Percentiles rank a stretch among this genome's conserved stretches.
These are phyloP conservation scores for Dactylonectria macrodidyma DNA, from an alignment of 2,329 filamentous ascomycete genomes.

Conservation along the genomic window DNA sequence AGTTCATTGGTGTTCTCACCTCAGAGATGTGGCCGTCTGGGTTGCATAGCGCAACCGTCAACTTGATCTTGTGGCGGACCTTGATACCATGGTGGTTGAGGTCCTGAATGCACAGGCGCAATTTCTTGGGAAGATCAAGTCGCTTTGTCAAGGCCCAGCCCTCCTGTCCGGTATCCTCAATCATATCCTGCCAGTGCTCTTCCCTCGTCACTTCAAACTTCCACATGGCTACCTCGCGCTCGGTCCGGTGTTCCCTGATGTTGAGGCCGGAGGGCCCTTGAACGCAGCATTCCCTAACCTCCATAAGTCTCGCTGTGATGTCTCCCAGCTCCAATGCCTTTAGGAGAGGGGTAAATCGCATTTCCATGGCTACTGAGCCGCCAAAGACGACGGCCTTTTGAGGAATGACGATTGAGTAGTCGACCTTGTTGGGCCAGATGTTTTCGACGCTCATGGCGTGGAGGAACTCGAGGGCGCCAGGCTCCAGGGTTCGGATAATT, in stretches of 20 bases:
- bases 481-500: slow-evolving; percentile 83
- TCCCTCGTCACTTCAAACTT: slow-evolving; percentile 68
- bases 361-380: slow-evolving; percentile 86
- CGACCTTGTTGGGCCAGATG: slow-evolving; percentile 97
- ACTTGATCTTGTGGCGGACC: slow-evolving; percentile 91
- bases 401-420: slow-evolving; percentile 94
- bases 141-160: slow-evolving; percentile 74
- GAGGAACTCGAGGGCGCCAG: slow-evolving; percentile 81
- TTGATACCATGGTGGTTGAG: slow-evolving; percentile 92
- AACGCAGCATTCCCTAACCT: slow-evolving; percentile 79
- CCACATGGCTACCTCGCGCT: slow-evolving; percentile 76
- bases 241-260: slow-evolving; percentile 72
- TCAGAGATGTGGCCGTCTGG: slow-evolving; percentile 96
- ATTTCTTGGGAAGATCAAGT: slow-evolving; percentile 82
- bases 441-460: slow-evolving; percentile 97
- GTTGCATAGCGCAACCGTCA: slow-evolving; percentile 92
- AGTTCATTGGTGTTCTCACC: slow-evolving; percentile 60
- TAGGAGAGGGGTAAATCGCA: slow-evolving; percentile 88
- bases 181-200: slow-evolving; percentile 78
- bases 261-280: slow-evolving; percentile 61
- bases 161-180: slow-evolving; percentile 77
- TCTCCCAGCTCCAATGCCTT: slow-evolving; percentile 91
- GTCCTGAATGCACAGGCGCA: slow-evolving; percentile 90
- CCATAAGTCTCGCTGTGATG: slow-evolving; percentile 84
- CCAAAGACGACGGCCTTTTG: slow-evolving; percentile 96